These are phyloP conservation scores for Dunaliella salina DNA, from an alignment of 163 green algal species.

Conservation along the genomic window DNA sequence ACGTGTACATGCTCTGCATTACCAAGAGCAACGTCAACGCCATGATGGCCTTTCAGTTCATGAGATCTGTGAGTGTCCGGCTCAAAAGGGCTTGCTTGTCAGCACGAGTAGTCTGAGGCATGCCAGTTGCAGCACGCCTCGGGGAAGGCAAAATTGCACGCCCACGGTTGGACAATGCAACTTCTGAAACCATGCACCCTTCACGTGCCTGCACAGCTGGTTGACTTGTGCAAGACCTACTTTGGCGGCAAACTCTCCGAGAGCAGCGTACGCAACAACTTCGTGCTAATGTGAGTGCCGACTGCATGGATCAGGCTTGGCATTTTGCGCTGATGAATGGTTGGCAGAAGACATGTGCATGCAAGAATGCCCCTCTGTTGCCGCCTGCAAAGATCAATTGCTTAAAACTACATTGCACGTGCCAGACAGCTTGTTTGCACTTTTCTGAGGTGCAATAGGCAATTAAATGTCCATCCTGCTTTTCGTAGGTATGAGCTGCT, in stretches of 20 bases:
- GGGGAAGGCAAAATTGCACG: constrained; percentile 9
- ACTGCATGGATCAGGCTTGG: no score
- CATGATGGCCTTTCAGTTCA: constrained; percentile 86
- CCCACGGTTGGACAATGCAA: background rate
- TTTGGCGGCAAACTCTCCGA: constrained; percentile 85
- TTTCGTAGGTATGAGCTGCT: constrained; percentile 81
- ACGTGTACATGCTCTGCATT: constrained; percentile 85
- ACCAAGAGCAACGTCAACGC: constrained; percentile 86
- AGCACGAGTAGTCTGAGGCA: background rate
- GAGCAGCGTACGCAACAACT: constrained; percentile 76
- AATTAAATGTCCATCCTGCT: no score
- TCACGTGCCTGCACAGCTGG: constrained; percentile 54
- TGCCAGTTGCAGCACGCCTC: no score
- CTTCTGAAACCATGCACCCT: background rate
- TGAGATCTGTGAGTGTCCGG: constrained; percentile 58
- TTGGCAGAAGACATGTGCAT: no score
- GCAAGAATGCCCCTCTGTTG: no score
- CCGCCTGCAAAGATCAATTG: no score
- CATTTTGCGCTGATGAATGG: no score
- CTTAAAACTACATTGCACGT: no score
- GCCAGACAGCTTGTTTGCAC: no score
- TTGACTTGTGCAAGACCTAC: constrained; percentile 84
- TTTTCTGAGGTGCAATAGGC: no score
- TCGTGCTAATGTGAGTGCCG: constrained; percentile 68
- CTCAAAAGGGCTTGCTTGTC: background rate